Conservation (phyloP, 2,329 filamentous ascomycete genomes). For the Fusarium circinatum region DNA sequence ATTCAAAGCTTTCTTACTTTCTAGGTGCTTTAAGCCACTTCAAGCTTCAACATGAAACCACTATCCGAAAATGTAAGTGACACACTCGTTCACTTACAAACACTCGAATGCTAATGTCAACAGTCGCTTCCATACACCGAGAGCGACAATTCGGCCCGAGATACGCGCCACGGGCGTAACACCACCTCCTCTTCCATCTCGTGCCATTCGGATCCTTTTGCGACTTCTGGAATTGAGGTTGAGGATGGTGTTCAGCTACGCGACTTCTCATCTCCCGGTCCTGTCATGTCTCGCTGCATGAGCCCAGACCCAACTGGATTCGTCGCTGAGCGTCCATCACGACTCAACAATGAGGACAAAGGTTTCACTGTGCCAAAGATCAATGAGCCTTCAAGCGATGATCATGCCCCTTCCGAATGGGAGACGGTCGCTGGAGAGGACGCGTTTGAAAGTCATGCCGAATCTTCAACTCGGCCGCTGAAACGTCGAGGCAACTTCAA, state of each 20-base stretch:
- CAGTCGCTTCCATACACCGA: slow-evolving; percentile 31
- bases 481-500: slow-evolving; percentile 31
- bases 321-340: slow-evolving; percentile 28
- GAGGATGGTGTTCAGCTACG: slow-evolving; percentile 11
- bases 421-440: slow-evolving; percentile 46
- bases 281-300: not conserved
- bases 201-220: slow-evolving; percentile 24
- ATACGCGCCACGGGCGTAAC: slow-evolving; percentile 26
- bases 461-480: slow-evolving; percentile 9
- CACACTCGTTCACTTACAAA: not conserved
- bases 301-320: slow-evolving; percentile 24
- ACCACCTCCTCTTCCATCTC: slow-evolving; percentile 28
- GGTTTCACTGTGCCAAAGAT: not conserved
- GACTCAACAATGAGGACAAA: not conserved
- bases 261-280: slow-evolving; percentile 19
- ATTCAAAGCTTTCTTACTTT: not conserved
- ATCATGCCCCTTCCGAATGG: slow-evolving; percentile 45
- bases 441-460: slow-evolving; percentile 25
- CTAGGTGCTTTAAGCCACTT: not conserved
- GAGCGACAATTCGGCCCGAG: slow-evolving; percentile 36
- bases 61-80: slow-evolving; percentile 16
- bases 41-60: slow-evolving; percentile 23
- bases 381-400: slow-evolving; percentile 17
- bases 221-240: slow-evolving; percentile 9
- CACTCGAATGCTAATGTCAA: slow-evolving; percentile 10